A percentile compares a stretch with the other conserved stretches of the same genome.
These are phyloP conservation scores for Sporisorium iseilematis-ciliati DNA, from an alignment of 1,284 basidiomycete species.

Conservation along the genomic window DNA sequence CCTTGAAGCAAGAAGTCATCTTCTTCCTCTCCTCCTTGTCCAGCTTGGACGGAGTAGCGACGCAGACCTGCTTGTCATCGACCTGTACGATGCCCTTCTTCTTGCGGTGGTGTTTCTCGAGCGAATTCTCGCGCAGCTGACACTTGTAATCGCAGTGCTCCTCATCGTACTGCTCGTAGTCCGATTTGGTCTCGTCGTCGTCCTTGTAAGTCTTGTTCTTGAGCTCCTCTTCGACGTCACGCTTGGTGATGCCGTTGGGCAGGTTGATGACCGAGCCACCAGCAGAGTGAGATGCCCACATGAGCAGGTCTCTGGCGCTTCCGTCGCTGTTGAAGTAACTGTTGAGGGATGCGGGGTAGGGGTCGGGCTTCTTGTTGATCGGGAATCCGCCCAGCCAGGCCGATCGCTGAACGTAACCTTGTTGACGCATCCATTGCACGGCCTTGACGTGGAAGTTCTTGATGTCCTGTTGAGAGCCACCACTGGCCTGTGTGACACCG, in stretches of 20 bases:
- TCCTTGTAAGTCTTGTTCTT: constrained; percentile 14
- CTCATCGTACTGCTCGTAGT: constrained; percentile 40
- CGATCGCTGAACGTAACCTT: constrained; percentile 58
- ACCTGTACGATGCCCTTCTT: constrained; percentile 36
- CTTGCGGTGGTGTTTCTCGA: constrained; percentile 43
- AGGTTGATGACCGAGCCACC: constrained; percentile 24
- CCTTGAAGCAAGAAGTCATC: constrained; percentile 24
- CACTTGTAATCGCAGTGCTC: constrained; percentile 53
- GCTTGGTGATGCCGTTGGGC: constrained; percentile 18
- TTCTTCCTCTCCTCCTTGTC: constrained; percentile 32
- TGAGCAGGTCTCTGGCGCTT: constrained; percentile 28
- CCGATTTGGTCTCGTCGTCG: constrained; percentile 8
- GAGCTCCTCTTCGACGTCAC: constrained; percentile 5
- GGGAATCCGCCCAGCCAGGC: constrained; percentile 65
- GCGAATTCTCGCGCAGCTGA: constrained; percentile 29
- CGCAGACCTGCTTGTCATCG: constrained; percentile 35
- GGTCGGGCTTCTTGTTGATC: constrained; percentile 57
- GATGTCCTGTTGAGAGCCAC: constrained; percentile 46
- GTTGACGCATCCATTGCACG: constrained; percentile 49
- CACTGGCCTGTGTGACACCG: constrained; percentile 55
- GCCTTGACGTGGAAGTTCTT: constrained; percentile 53
- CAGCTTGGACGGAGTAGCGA: constrained; percentile 36
- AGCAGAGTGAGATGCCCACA: constrained; percentile 24
- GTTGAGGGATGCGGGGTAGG: constrained; percentile 55
- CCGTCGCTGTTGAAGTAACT: constrained; percentile 59